Percentiles rank a stretch among this genome's conserved stretches.
Conservation (phyloP, 2,329 filamentous ascomycete genomes). For the Remersonia thermophila region DNA sequence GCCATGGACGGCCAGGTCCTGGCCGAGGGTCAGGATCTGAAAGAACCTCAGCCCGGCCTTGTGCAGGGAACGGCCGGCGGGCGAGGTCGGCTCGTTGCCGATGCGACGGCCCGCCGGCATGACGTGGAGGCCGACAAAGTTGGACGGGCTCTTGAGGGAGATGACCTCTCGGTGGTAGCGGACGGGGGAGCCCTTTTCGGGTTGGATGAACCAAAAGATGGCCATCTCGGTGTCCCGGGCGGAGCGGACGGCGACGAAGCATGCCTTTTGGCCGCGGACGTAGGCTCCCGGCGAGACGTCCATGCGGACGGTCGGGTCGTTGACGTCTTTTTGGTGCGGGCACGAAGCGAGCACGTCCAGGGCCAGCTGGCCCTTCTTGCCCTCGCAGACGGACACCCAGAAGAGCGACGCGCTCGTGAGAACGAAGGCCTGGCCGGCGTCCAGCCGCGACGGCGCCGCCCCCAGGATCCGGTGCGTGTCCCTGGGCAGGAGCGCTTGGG, state of each 20-base stretch:
- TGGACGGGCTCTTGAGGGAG: slow-evolving; percentile 7
- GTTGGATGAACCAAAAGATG: slow-evolving; percentile 18
- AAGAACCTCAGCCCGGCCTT: slow-evolving; percentile 14
- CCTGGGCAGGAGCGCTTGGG: slow-evolving; percentile 18
- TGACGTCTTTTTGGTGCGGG: slow-evolving; percentile 28
- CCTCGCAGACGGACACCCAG: slow-evolving; percentile 21
- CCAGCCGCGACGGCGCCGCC: slow-evolving; percentile 33
- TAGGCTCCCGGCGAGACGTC: slow-evolving; percentile 21
- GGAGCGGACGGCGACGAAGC: slow-evolving; percentile 19
- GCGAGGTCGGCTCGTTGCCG: slow-evolving; percentile 4
- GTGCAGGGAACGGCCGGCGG: slow-evolving; percentile 3
- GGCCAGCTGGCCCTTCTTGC: slow-evolving; percentile 4
- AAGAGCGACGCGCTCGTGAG: slow-evolving; percentile 42
- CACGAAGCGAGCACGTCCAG: slow-evolving; percentile 17
- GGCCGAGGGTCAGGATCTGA: slow-evolving; percentile 15
- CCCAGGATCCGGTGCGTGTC: slow-evolving; percentile 40
- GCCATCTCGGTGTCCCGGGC: slow-evolving; percentile 12
- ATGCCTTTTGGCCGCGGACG: slow-evolving; percentile 6
- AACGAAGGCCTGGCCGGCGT: slow-evolving; percentile 41
- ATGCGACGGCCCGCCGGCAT: slow-evolving; percentile 11
- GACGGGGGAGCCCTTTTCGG: slow-evolving; percentile 4
- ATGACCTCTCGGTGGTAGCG: slow-evolving; percentile 16
- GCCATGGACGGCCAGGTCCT: slow-evolving; percentile 13
- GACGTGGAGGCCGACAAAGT: slow-evolving; percentile 12
- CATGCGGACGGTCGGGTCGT: slow-evolving; percentile 29